A percentile compares a stretch with the other conserved stretches of the same genome.
These are phyloP conservation scores for Calocybe gangraenosa DNA, from an alignment of 768 basidiomycete genomes.

Conservation along the genomic window DNA sequence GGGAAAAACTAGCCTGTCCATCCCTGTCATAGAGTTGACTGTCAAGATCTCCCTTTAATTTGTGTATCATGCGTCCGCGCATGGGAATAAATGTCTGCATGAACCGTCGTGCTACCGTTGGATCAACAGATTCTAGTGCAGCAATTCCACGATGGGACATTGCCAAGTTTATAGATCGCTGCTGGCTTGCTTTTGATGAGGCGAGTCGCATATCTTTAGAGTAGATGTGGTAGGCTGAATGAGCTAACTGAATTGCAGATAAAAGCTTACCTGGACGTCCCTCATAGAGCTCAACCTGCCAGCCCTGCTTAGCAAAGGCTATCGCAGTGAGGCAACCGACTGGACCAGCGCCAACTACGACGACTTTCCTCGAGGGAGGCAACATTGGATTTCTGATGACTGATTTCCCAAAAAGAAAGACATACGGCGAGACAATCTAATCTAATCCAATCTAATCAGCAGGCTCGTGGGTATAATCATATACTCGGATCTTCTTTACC, in stretches of 20 bases:
- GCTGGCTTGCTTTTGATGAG: constrained; percentile 61
- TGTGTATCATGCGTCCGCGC: constrained; percentile 95
- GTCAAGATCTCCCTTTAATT: constrained; percentile 60
- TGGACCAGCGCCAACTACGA: constrained; percentile 85
- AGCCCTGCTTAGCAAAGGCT: constrained; percentile 81
- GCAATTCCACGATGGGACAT: constrained; percentile 92
- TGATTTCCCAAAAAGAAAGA: neutral
- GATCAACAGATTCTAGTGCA: constrained; percentile 80
- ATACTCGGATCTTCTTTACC: constrained; percentile 4
- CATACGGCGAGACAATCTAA: neutral
- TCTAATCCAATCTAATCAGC: constrained; percentile 14
- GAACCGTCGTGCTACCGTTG: constrained; percentile 63
- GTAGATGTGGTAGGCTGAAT: constrained; percentile 1
- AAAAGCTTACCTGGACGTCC: constrained; percentile 58
- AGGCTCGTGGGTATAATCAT: neutral
- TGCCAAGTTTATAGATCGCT: constrained; percentile 94
- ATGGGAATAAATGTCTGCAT: constrained; percentile 85
- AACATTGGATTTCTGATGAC: constrained; percentile 11
- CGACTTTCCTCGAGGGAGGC: constrained; percentile 37
- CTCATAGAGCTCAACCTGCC: constrained; percentile 79
- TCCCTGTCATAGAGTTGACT: constrained; percentile 87
- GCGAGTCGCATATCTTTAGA: constrained; percentile 67
- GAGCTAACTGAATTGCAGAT: neutral
- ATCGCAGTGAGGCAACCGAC: constrained; percentile 92
- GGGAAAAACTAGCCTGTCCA: constrained; percentile 59